Percentiles rank a stretch among this genome's conserved stretches.
Evolutionary conservation across 768 basidiomycete genomes (phyloP).

Genomic region (Boletus reticuloceps): DNA sequence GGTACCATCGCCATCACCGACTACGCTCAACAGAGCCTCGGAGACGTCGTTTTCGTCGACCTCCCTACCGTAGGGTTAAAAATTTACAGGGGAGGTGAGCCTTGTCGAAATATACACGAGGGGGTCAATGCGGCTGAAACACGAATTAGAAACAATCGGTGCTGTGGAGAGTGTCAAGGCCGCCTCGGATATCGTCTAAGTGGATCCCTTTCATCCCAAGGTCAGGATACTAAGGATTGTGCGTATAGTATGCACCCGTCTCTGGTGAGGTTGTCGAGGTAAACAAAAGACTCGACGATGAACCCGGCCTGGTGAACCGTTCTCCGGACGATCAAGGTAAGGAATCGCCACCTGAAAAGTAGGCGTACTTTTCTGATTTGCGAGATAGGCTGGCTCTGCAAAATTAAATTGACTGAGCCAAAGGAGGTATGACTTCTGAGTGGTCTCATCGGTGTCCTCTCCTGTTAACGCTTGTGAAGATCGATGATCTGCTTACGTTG

Average conservation of each 20-base stretch:
- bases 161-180: conserved; percentile 97
- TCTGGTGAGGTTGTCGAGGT: conserved; percentile 81
- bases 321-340: conserved; percentile 80
- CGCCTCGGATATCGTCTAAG: conserved; percentile 85
- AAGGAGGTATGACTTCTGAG: conserved; percentile 55
- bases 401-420: conserved; percentile 77
- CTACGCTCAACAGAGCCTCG: conserved; percentile 87
- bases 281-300: conserved; percentile 62
- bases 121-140: conserved; percentile 6
- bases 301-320: conserved; percentile 87
- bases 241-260: conserved; percentile 80
- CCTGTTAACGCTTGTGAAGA: conserved; percentile 36
- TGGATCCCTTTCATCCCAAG: conserved; percentile 5
- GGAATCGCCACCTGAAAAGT: conserved; percentile 9
- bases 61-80: conserved; percentile 64
- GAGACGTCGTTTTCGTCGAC: conserved; percentile 98
- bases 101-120: neutral
- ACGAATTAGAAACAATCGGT: conserved; percentile 68
- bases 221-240: conserved; percentile 7
- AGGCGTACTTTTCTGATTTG: neutral
- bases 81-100: conserved; percentile 74
- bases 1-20: conserved; percentile 87
- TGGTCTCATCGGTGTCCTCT: neutral
- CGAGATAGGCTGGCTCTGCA: conserved; percentile 88
- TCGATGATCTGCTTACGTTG: conserved; percentile 67